Conservation (phyloP, 2,329 filamentous ascomycete species). For the Monosporascus ibericus region DNA sequence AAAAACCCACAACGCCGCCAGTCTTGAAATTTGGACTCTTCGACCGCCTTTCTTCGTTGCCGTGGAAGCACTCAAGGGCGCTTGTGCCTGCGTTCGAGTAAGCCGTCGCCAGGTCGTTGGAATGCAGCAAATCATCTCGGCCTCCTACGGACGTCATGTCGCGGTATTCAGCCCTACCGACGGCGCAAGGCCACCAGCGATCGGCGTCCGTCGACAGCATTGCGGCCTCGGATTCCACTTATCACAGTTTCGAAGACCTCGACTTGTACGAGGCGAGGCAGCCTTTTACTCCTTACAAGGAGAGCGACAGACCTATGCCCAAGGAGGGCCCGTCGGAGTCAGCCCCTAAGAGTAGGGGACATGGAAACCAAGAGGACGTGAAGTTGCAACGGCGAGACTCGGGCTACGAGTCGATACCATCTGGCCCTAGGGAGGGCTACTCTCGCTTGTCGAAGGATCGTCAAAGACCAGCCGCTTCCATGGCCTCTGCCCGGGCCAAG, state of each 20-base stretch:
- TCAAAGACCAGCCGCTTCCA: constrained; percentile 22
- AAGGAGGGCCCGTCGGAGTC: constrained; percentile 25
- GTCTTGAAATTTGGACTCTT: not conserved
- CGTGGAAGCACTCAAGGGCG: not conserved
- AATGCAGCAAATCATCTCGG: constrained; percentile 8
- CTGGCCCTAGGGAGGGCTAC: constrained; percentile 31
- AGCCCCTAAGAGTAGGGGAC: constrained; percentile 21
- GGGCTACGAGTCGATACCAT: constrained; percentile 48
- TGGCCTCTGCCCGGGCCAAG: constrained; percentile 25
- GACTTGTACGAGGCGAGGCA: constrained; percentile 39
- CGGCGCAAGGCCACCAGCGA: constrained; percentile 14
- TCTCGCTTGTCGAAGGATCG: constrained; percentile 19
- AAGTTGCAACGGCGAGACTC: constrained; percentile 49
- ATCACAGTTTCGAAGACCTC: constrained; percentile 48
- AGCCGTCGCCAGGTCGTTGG: not conserved
- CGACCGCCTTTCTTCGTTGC: not conserved
- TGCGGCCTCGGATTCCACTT: constrained; percentile 43
- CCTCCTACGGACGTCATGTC: constrained; percentile 15
- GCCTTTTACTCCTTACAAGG: constrained; percentile 6
- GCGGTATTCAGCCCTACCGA: constrained; percentile 13
- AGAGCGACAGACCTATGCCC: constrained; percentile 5
- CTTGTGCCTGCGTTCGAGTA: not conserved
- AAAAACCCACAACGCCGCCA: not conserved
- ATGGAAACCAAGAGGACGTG: not conserved
- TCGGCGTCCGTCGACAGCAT: constrained; percentile 34